Base-by-base conservation (phyloP, 306 rosid genomes). In the Trifolium repens region DNA sequence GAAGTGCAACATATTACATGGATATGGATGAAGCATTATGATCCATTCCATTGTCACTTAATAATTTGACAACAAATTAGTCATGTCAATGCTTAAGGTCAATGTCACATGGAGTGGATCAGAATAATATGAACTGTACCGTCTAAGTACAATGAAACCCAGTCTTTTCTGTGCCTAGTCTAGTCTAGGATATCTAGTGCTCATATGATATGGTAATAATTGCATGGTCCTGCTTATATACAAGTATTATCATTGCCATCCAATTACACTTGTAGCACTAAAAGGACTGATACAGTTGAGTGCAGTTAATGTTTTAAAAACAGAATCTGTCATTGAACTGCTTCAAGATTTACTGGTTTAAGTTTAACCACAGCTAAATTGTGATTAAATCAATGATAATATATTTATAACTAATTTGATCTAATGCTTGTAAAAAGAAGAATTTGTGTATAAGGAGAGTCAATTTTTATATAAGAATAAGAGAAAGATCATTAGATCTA, bases 41-140 rank as follows among this genome's bases (percentile, higher is more conserved):
- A 46, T 46, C 52, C 52, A 46, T 15, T 57, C 35, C 4, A 53
- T 63, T 79, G 80, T 27, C 68, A 53, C 65, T 67, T 30, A 55
- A 16, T 78, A 72, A 72, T 69, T 69, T 69, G 74, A 78, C 79
- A 78, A 80, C 62, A 74, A 74, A 54, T 34, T 40, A 67, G 67
- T 71, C 68, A 59, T 74, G 58, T 69, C 79, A 66, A 49, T 66
- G 66, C 74, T 53, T 52, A 27, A 49, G 42, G 77, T 43, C 71
- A 67, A 67, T 24, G 24, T 44, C 66, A 52, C 68, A 30, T 71
- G 63, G 49, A 34, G 22, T 19, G 32, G 37, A 17, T 52, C 10
- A 42, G 61, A 65, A 66, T 34, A 30, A 30, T 73, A 65, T 16
- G 47, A 50, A 54, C 12, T 55, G 63, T 67, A 46, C 72, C 1